phyloP scores from a whole-genome alignment of 2,329 filamentous ascomycete species.

The Cyphellophora europaea region DNA sequence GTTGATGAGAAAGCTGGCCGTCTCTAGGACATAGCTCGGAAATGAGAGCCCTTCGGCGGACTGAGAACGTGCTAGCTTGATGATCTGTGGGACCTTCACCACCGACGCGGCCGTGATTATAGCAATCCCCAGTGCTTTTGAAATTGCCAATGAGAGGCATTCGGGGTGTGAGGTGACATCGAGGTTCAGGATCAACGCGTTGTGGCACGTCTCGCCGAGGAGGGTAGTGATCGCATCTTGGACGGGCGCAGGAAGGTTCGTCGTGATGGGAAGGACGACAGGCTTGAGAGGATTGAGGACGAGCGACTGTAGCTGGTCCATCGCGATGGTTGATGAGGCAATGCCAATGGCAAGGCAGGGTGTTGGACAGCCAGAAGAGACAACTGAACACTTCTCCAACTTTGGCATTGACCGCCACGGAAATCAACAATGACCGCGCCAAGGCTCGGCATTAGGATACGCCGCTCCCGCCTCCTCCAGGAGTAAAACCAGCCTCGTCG shows the following conservation, averaged over 20 bases:
- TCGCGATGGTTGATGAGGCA: too few species aligned
- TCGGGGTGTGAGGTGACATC: slow-evolving; percentile 61
- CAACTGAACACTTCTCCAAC: too few species aligned
- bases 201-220: slow-evolving; percentile 77
- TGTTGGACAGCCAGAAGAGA: too few species aligned
- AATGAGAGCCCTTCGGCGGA: slow-evolving; percentile 81
- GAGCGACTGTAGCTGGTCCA: slow-evolving; percentile 32
- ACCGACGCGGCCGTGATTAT: slow-evolving; percentile 85
- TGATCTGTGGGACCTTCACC: slow-evolving; percentile 93
- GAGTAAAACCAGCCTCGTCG: too few species aligned
- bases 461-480: too few species aligned
- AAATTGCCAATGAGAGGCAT: slow-evolving; percentile 83
- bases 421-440: too few species aligned
- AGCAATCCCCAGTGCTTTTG: slow-evolving; percentile 84
- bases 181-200: slow-evolving; percentile 73
- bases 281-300: slow-evolving; percentile 35
- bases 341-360: too few species aligned
- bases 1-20: slow-evolving; percentile 73
- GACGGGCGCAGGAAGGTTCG: slow-evolving; percentile 64
- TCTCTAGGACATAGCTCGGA: slow-evolving; percentile 87
- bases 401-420: too few species aligned
- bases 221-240: slow-evolving; percentile 67
- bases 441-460: too few species aligned
- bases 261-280: slow-evolving; percentile 57
- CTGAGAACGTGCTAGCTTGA: slow-evolving; percentile 76